Evolutionary conservation across 345 rosid species (phyloP).

Genomic region (Linum usitatissimum): DNA sequence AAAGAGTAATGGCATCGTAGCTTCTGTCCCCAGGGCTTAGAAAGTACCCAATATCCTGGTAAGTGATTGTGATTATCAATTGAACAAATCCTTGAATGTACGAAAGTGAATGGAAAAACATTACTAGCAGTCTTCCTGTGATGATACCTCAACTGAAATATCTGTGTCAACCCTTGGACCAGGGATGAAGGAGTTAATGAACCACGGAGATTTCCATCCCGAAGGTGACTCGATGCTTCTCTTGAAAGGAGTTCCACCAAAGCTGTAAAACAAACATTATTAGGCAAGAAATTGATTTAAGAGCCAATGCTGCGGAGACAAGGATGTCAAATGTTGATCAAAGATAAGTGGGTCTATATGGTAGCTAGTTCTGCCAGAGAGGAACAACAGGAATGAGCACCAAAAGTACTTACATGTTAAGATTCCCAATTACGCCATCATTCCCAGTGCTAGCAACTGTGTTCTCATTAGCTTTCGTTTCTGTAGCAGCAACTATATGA

Average conservation of each 20-base stretch:
- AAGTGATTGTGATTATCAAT: conserved; percentile 6
- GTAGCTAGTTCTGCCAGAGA: conserved; percentile 1
- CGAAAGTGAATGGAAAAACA: not conserved
- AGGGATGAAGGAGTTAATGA: conserved; percentile 61
- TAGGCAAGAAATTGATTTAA: conserved; percentile 10
- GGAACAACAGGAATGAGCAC: conserved; percentile 1
- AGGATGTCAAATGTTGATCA: no score
- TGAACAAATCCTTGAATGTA: not conserved
- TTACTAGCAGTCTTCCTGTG: not conserved
- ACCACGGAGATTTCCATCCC: conserved; percentile 98
- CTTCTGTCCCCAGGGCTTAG: conserved; percentile 84
- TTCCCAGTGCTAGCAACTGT: conserved; percentile 21
- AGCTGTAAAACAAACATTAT: conserved; percentile 34
- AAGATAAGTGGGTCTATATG: not conserved
- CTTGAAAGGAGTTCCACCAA: conserved; percentile 76
- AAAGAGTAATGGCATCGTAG: conserved; percentile 82
- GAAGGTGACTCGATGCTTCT: conserved; percentile 90
- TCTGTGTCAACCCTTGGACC: conserved; percentile 82
- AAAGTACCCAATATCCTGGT: conserved; percentile 78
- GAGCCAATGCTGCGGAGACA: not conserved
- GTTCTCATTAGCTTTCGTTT: conserved; percentile 22
- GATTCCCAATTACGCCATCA: conserved; percentile 40
- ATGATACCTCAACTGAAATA: conserved; percentile 66
- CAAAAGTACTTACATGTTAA: conserved; percentile 47
- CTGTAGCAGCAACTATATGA: conserved; percentile 26